These are phyloP conservation scores for Ascoidea rubescens DNA, from an alignment of 805 yeast species.

Conservation along the genomic window DNA sequence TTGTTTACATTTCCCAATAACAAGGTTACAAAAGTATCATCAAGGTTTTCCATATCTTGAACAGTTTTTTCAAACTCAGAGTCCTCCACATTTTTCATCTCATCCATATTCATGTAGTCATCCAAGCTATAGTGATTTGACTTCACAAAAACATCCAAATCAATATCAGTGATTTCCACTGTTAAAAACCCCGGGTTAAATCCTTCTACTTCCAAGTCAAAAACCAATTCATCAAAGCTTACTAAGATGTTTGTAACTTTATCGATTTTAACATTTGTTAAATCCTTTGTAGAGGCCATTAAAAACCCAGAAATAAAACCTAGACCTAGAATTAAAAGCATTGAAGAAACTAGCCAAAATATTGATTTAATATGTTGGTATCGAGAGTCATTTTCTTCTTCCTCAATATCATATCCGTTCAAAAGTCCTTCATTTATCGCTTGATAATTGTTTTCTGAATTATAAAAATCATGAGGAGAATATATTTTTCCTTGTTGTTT, in stretches of 20 bases:
- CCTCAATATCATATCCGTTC: background rate
- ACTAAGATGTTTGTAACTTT: slow-evolving; percentile 61
- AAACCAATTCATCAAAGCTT: slow-evolving; percentile 72
- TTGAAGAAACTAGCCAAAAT: slow-evolving; percentile 21
- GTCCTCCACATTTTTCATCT: slow-evolving; percentile 8
- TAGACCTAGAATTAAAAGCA: slow-evolving; percentile 39
- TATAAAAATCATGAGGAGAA: slow-evolving; percentile 36
- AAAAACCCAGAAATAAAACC: slow-evolving; percentile 79
- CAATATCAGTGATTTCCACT: slow-evolving; percentile 47
- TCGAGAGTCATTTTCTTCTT: background rate
- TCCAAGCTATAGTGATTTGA: slow-evolving; percentile 29
- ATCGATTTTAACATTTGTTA: slow-evolving; percentile 48
- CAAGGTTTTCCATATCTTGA: slow-evolving; percentile 7
- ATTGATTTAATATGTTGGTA: slow-evolving; percentile 14
- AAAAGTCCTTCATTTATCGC: slow-evolving; percentile 8
- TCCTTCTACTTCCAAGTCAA: slow-evolving; percentile 65
- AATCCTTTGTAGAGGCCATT: slow-evolving; percentile 75
- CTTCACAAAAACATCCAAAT: slow-evolving; percentile 76
- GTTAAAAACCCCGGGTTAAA: slow-evolving; percentile 79
- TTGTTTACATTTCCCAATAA: slow-evolving; percentile 54
- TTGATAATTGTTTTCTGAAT: slow-evolving; percentile 12
- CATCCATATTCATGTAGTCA: slow-evolving; percentile 10
- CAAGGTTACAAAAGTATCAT: slow-evolving; percentile 31
- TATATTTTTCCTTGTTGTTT: slow-evolving; percentile 10
- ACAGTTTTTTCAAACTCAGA: slow-evolving; percentile 12